Percentiles rank a stretch among this genome's conserved stretches.
Evolutionary conservation across 2,329 filamentous ascomycete species (phyloP).

Genomic region (Parastagonospora nodorum): DNA sequence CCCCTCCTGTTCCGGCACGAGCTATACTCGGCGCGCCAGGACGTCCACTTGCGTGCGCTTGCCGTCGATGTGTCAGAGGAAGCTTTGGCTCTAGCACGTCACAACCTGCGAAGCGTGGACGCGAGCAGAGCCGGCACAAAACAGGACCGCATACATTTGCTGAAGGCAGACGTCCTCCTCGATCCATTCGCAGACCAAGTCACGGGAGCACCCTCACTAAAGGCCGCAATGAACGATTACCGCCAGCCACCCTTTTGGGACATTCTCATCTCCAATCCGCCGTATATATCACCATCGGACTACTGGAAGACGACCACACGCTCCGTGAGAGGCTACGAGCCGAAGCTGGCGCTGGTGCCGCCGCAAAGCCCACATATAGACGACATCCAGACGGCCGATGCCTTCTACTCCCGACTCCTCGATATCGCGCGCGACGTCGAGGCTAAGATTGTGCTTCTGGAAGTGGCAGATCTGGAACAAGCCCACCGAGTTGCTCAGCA

Average conservation of each 20-base stretch:
- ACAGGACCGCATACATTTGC: conserved; percentile 51
- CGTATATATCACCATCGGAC: conserved; percentile 75
- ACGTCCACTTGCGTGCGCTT: conserved; percentile 55
- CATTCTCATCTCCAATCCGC: conserved; percentile 84
- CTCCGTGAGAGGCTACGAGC: conserved; percentile 83
- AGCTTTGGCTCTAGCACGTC: conserved; percentile 68
- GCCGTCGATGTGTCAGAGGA: conserved; percentile 74
- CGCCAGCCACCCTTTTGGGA: conserved; percentile 49
- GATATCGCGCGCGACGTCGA: conserved; percentile 56
- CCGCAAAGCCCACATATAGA: conserved; percentile 10
- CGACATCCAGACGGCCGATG: conserved; percentile 48
- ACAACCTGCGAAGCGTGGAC: conserved; percentile 61
- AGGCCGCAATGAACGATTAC: conserved; percentile 16
- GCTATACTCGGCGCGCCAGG: conserved; percentile 48
- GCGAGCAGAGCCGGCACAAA: conserved; percentile 8
- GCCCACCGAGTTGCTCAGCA: conserved; percentile 65
- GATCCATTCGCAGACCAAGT: conserved; percentile 55
- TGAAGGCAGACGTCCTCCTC: conserved; percentile 50
- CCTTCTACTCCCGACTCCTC: conserved; percentile 73
- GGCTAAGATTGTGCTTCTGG: conserved; percentile 66
- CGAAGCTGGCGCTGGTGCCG: conserved; percentile 73
- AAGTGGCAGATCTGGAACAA: conserved; percentile 73
- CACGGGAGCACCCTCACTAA: conserved; percentile 15
- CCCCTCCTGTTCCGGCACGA: conserved; percentile 73
- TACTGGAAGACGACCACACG: conserved; percentile 68